These are phyloP conservation scores for Colletotrichum sansevieriae DNA, from an alignment of 2,329 filamentous ascomycete species.

Conservation along the genomic window DNA sequence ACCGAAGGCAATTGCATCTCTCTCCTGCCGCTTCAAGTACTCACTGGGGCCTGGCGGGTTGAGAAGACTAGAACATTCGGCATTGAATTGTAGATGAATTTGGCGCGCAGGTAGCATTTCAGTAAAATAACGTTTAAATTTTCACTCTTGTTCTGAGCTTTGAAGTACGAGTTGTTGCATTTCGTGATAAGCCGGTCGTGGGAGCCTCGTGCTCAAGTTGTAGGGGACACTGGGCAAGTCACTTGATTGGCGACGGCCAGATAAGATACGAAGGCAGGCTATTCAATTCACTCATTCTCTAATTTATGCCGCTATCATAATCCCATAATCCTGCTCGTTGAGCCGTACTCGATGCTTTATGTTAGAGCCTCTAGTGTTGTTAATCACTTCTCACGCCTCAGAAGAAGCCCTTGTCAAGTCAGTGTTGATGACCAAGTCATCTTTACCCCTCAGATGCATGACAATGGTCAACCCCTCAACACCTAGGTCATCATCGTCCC, in stretches of 20 bases:
- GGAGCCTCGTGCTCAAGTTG: too few relatives aligned
- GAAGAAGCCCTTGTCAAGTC: conserved; percentile 50
- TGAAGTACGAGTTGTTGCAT: too few relatives aligned
- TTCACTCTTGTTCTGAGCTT: not conserved
- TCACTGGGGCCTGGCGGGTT: conserved; percentile 3
- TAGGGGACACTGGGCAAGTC: too few relatives aligned
- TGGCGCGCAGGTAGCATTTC: conserved; percentile 32
- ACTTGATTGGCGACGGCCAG: too few relatives aligned
- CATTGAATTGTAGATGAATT: conserved; percentile 37
- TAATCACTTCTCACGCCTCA: conserved; percentile 1
- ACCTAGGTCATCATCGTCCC: conserved; percentile 53
- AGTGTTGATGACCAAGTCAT: conserved; percentile 66
- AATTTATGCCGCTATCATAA: conserved; percentile 36
- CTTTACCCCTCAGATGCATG: conserved; percentile 62
- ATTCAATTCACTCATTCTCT: conserved; percentile 18
- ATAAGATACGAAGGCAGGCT: not conserved
- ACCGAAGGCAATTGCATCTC: conserved; percentile 39
- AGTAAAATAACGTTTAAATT: conserved; percentile 7
- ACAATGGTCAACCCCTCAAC: conserved; percentile 65
- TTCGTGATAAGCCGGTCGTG: too few relatives aligned
- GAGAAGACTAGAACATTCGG: conserved; percentile 26
- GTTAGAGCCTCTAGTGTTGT: not conserved
- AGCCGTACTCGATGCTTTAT: not conserved
- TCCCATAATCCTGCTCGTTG: conserved; percentile 22
- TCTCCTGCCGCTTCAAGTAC: conserved; percentile 3